Percentiles rank a stretch among this genome's conserved stretches.
These are phyloP conservation scores for Farysia itapuensis DNA, from an alignment of 1,284 basidiomycete genomes.

Conservation along the genomic window DNA sequence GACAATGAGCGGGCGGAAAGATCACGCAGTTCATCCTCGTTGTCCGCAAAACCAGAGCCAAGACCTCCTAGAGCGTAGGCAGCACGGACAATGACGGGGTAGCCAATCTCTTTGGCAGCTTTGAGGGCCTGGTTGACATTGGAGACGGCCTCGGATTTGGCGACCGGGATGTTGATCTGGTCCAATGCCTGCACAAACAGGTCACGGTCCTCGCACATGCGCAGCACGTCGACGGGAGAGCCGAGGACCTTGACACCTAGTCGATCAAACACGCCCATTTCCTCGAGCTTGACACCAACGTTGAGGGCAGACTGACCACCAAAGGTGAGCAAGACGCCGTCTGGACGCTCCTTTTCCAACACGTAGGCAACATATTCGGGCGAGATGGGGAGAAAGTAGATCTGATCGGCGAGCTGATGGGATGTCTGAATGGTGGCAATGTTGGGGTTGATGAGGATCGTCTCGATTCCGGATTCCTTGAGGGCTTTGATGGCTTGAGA, in stretches of 20 bases:
- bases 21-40: conserved; percentile 92
- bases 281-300: conserved; percentile 94
- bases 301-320: conserved; percentile 98
- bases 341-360: conserved; percentile 95
- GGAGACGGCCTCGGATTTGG: conserved; percentile 96
- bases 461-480: conserved; percentile 89
- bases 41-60: conserved; percentile 95
- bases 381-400: conserved; percentile 97
- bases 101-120: conserved; percentile 88
- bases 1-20: conserved; percentile 87
- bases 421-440: conserved; percentile 64
- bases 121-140: conserved; percentile 86
- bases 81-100: conserved; percentile 96
- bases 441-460: conserved; percentile 69
- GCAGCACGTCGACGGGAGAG: conserved; percentile 84
- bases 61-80: conserved; percentile 98
- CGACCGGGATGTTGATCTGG: conserved; percentile 96
- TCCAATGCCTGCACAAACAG: conserved; percentile 96
- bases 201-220: conserved; percentile 80
- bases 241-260: conserved; percentile 93
- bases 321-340: conserved; percentile 95
- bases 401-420: conserved; percentile 90
- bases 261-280: conserved; percentile 94
- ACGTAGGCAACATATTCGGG: conserved; percentile 98
- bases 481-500: conserved; percentile 99